phyloP scores from a whole-genome alignment of 2,329 filamentous ascomycete genomes.

The Conoideocrella luteorostrata region DNA sequence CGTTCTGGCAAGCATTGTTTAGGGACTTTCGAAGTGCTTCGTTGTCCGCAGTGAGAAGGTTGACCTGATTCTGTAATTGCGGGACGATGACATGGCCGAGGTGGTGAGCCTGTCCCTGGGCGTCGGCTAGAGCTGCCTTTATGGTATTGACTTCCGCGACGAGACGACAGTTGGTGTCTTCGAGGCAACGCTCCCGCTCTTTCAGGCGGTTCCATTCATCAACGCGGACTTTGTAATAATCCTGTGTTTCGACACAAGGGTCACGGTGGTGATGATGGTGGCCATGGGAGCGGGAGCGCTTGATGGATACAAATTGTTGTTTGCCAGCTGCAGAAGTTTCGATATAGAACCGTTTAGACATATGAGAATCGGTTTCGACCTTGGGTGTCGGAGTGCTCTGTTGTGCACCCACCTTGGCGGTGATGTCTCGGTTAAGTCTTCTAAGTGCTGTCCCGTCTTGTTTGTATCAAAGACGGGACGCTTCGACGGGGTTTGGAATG shows the following conservation, averaged over 20 bases:
- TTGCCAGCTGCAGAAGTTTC: constrained; percentile 28
- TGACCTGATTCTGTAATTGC: constrained; percentile 31
- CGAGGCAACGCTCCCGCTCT: constrained; percentile 28
- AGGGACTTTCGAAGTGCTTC: constrained; percentile 30
- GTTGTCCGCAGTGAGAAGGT: constrained; percentile 31
- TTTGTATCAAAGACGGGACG: constrained; percentile 4
- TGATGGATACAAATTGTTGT: constrained; percentile 32
- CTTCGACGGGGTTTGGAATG: not conserved
- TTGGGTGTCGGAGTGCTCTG: constrained; percentile 3
- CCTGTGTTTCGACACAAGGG: constrained; percentile 20
- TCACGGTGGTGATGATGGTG: constrained; percentile 25
- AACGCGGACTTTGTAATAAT: constrained; percentile 28
- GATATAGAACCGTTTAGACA: constrained; percentile 31
- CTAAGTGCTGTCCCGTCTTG: constrained; percentile 6
- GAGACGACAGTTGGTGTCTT: constrained; percentile 28
- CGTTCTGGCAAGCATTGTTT: constrained; percentile 25
- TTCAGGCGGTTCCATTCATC: constrained; percentile 31
- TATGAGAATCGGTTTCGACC: constrained; percentile 10
- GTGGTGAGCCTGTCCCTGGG: constrained; percentile 29
- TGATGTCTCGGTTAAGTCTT: not conserved
- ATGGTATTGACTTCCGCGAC: constrained; percentile 25
- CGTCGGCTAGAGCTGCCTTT: constrained; percentile 27
- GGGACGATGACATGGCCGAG: constrained; percentile 26
- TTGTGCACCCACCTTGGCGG: constrained; percentile 15
- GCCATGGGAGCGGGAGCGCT: constrained; percentile 30